phyloP scores from a whole-genome alignment of 192 early-diverging fungal genomes.

The Chytriomyces sp. region DNA sequence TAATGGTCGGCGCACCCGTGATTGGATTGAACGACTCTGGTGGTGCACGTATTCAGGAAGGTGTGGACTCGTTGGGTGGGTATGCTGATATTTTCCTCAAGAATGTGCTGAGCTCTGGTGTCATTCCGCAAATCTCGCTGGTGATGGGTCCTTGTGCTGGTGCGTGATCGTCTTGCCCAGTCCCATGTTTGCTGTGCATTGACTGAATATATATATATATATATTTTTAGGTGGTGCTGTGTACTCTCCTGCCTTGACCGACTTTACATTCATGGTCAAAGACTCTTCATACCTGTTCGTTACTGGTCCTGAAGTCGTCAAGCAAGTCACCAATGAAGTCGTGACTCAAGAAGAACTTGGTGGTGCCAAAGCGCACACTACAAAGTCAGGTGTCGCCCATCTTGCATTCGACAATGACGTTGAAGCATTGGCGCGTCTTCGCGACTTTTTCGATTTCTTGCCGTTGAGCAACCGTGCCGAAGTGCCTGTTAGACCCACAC shows the following conservation, averaged over 20 bases:
- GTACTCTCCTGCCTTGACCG: conserved; percentile 95
- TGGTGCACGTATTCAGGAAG: conserved; percentile 97
- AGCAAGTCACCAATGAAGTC: conserved; percentile 91
- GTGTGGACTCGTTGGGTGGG: conserved; percentile 93
- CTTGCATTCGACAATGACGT: conserved; percentile 93
- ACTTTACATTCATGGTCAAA: conserved; percentile 97
- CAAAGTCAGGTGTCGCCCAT: conserved; percentile 91
- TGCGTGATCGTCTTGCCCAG: no score
- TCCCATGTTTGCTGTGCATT: no score
- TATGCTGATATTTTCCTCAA: conserved; percentile 96
- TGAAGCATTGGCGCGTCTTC: conserved; percentile 78
- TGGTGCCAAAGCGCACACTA: conserved; percentile 87
- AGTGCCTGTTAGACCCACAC: conserved; percentile 65
- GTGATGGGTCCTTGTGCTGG: conserved; percentile 99
- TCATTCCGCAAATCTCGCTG: conserved; percentile 94
- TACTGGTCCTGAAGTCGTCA: conserved; percentile 96
- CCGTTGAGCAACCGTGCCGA: conserved; percentile 82
- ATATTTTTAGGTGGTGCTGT: conserved; percentile 79
- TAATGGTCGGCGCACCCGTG: conserved; percentile 91
- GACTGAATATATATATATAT: no score
- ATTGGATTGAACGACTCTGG: conserved; percentile 97
- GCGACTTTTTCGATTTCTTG: conserved; percentile 87
- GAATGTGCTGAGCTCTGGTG: conserved; percentile 91
- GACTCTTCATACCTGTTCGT: conserved; percentile 96
- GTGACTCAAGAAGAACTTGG: conserved; percentile 96